phyloP scores from a whole-genome alignment of 345 rosid genomes.

The Linum trigynum region DNA sequence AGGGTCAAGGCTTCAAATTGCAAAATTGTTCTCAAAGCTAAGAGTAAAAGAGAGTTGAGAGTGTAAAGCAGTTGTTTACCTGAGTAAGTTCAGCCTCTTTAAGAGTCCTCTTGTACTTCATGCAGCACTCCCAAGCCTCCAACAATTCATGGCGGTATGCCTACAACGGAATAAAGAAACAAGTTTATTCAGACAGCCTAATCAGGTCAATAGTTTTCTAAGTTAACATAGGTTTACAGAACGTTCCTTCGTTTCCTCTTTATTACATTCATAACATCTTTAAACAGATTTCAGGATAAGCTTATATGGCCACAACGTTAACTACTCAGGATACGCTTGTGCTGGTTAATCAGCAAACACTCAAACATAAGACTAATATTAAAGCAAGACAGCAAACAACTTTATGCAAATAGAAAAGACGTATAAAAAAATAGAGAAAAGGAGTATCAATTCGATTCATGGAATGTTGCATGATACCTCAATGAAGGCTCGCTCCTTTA shows the following conservation, averaged over 20 bases:
- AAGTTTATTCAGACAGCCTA: not conserved
- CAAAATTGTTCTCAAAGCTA: too few species aligned
- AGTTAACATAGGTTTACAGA: too few species aligned
- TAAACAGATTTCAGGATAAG: too few species aligned
- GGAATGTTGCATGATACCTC: constrained; percentile 41
- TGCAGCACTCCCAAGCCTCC: constrained; percentile 91
- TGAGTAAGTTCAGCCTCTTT: constrained; percentile 96
- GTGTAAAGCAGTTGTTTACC: constrained; percentile 28
- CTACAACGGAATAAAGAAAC: constrained; percentile 30
- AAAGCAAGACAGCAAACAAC: not conserved
- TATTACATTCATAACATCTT: too few species aligned
- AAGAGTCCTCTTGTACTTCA: constrained; percentile 74
- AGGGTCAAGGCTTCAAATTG: too few species aligned
- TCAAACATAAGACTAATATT: not conserved
- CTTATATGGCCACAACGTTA: too few species aligned
- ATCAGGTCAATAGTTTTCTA: not conserved
- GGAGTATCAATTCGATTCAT: not conserved
- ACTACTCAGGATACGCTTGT: too few species aligned
- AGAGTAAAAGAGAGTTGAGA: too few species aligned
- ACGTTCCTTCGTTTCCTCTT: too few species aligned
- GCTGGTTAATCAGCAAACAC: not conserved
- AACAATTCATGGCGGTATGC: constrained; percentile 78
- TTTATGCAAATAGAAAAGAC: not conserved
- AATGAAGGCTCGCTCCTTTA: constrained; percentile 88
- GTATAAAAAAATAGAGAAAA: not conserved